phyloP scores from a whole-genome alignment of 108 stramenopile genomes.

The Schizochytrium sp. region DNA sequence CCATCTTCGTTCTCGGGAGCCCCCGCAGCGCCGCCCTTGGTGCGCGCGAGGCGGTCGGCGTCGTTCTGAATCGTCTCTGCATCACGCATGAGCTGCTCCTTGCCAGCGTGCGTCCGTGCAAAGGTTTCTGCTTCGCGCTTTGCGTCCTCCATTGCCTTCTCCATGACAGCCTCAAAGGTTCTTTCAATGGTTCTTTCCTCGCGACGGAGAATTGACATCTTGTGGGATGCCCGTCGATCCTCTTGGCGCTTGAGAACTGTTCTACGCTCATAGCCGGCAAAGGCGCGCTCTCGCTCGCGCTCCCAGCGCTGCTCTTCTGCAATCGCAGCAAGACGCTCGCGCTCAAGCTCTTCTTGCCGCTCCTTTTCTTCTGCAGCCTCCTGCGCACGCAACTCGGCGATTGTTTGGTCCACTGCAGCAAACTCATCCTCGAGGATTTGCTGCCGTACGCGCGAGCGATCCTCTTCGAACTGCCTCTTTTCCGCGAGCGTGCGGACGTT shows the following conservation, averaged over 20 bases:
- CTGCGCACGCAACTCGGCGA: neutral
- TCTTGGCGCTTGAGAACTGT: neutral
- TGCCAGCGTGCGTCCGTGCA: neutral
- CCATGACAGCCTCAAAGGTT: neutral
- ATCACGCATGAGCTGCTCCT: neutral
- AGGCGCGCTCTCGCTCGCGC: neutral
- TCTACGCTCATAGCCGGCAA: neutral
- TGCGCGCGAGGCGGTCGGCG: neutral
- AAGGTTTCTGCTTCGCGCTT: neutral
- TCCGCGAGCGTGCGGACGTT: neutral
- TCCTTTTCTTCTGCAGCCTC: neutral
- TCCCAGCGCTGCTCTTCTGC: neutral
- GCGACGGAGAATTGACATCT: neutral
- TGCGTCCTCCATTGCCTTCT: neutral
- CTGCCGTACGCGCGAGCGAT: neutral
- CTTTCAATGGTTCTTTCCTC: neutral
- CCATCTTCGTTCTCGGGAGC: neutral
- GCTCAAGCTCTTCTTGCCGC: neutral
- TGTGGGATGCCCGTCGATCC: neutral
- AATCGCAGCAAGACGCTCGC: neutral
- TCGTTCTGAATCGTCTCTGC: conserved; percentile 1
- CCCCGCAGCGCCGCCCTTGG: neutral
- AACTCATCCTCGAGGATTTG: neutral
- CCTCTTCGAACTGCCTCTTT: neutral
- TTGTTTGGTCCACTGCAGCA: neutral